Conservation (phyloP, 2,329 filamentous ascomycete genomes). For the Penicillium janthinellum region DNA sequence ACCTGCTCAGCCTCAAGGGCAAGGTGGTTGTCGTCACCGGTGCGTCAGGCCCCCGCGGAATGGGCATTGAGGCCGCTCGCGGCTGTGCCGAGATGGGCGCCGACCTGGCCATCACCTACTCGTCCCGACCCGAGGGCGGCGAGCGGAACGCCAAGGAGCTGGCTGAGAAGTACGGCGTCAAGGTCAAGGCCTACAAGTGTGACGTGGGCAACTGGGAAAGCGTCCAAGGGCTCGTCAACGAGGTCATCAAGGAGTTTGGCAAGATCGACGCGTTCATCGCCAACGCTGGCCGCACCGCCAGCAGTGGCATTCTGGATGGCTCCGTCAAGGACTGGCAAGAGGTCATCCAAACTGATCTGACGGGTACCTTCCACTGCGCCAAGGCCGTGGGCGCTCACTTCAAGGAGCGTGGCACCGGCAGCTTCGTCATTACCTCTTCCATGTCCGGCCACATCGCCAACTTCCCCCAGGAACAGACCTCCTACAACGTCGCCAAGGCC, state of each 20-base stretch:
- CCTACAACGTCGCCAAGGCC: conserved; percentile 68
- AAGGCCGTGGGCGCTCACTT: conserved; percentile 84
- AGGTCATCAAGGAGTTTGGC: conserved; percentile 69
- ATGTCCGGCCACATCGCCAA: conserved; percentile 61
- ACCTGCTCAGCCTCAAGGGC: conserved; percentile 52
- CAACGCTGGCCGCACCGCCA: conserved; percentile 71
- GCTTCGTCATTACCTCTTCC: conserved; percentile 67
- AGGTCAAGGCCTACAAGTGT: conserved; percentile 69
- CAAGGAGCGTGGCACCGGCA: conserved; percentile 65
- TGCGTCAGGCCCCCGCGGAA: conserved; percentile 63
- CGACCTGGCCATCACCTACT: conserved; percentile 67
- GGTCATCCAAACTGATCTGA: conserved; percentile 84
- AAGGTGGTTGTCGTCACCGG: conserved; percentile 52
- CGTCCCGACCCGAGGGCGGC: conserved; percentile 62
- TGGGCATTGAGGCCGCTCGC: conserved; percentile 68
- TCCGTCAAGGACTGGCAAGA: conserved; percentile 71
- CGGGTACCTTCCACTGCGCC: conserved; percentile 81
- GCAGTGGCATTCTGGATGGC: conserved; percentile 68
- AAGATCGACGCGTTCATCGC: conserved; percentile 68
- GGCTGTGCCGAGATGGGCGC: conserved; percentile 67
- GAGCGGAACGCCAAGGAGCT: conserved; percentile 68
- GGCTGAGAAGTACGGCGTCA: conserved; percentile 61
- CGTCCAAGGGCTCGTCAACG: conserved; percentile 59
- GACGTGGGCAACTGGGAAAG: conserved; percentile 60
- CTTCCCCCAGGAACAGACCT: conserved; percentile 65